Evolutionary conservation across 176 grass and related monocot genomes (phyloP), one percentile per base, ranked within the genome.

Genomic region (Oryza glaberrima): DNA sequence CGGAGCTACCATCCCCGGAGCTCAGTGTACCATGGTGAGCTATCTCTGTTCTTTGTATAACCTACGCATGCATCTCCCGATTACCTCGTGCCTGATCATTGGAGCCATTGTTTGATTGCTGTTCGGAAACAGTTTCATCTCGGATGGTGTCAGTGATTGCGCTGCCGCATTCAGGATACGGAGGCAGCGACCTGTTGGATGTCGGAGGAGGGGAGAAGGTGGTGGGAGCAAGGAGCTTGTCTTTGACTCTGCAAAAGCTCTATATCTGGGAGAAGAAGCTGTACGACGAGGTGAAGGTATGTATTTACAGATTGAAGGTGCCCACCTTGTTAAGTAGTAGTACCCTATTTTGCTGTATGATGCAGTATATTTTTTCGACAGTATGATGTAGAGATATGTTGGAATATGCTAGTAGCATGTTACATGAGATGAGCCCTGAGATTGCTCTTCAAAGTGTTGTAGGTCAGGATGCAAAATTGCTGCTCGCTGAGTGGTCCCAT

Each of bases 251-350:
- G 81, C 88, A 95, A 81, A 98, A 92, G 81, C 80, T 98, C 40
- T 90, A 89, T 79, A 89, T 94, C 43, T 98, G 96, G 96, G 96
- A 98, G 87, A 83, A 72, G 82, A 98, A 98, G 69, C 61, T 98
- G 63, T 89, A 94, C 68, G 78, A 94, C 17, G 96, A 98, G 86
- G 91, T 98, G 77, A 86, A 94, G 96, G 96, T 98, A 85, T 78
- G 84, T 46, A 51, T 43, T 41, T 41, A 28, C 30, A 15, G 15
- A 67, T 73, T 58, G 54, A 58, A 73, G 9, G 51, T 81, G 32
- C 65, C 66, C 15, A 1, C 44, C 58, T 86, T 48, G 23, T 46
- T 60, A 41, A 73, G 58, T 66, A 43, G 4, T 66, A 52, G 19
- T 45, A 20, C 7, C 30, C 8, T 6, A 23, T 25, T 75, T 81